Conservation (phyloP, 2,329 filamentous ascomycete genomes). For the Teratosphaeria zuluensis region DNA sequence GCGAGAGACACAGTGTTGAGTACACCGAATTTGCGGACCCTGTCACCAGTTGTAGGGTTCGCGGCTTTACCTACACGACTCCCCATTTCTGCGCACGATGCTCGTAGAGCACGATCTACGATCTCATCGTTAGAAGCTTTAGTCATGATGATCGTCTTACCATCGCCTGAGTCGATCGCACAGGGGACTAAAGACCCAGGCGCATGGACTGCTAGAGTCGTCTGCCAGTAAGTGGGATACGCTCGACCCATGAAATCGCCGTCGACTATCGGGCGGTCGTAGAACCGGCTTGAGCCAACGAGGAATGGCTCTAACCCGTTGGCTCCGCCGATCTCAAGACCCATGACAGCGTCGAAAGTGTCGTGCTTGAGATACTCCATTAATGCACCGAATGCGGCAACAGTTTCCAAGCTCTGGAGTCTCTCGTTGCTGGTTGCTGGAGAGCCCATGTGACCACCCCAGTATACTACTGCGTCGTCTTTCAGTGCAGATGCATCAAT, state of each 20-base stretch:
- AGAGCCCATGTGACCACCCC: conserved; percentile 49
- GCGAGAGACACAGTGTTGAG: conserved; percentile 35
- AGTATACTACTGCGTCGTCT: conserved; percentile 44
- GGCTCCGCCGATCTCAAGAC: conserved; percentile 57
- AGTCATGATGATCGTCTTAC: conserved; percentile 36
- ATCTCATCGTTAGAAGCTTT: conserved; percentile 32
- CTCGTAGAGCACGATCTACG: conserved; percentile 34
- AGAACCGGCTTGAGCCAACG: conserved; percentile 44
- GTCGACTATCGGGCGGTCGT: conserved; percentile 36
- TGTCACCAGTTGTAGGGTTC: conserved; percentile 30
- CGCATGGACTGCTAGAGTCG: conserved; percentile 35
- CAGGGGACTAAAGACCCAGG: conserved; percentile 34
- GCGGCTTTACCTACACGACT: conserved; percentile 32
- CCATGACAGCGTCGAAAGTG: conserved; percentile 48
- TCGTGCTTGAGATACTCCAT: conserved; percentile 40
- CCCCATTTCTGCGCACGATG: conserved; percentile 31
- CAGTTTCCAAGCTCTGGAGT: conserved; percentile 45
- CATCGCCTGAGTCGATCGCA: conserved; percentile 37
- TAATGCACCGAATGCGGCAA: conserved; percentile 34
- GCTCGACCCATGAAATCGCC: conserved; percentile 39
- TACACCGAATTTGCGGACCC: conserved; percentile 28
- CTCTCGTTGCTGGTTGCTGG: conserved; percentile 54
- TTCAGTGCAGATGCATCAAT: conserved; percentile 42
- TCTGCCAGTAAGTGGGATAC: conserved; percentile 38
- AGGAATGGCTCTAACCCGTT: conserved; percentile 54